A percentile compares a stretch with the other conserved stretches of the same genome.
phyloP scores from a whole-genome alignment of 306 rosid species.

The Quercus ilex region DNA sequence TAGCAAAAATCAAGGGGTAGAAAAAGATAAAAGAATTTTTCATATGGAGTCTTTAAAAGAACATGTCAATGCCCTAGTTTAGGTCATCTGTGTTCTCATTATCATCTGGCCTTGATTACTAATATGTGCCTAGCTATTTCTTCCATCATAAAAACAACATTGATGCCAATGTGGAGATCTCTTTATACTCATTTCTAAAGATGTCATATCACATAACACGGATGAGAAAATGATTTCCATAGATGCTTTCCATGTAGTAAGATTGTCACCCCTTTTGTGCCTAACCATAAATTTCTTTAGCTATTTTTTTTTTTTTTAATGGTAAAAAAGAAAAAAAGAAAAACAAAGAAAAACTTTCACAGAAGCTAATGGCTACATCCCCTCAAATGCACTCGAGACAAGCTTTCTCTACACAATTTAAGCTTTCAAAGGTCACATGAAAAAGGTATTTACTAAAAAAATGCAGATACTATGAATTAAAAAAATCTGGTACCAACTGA shows the following conservation, averaged over 20 bases:
- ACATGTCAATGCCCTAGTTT: not conserved
- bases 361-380: not conserved
- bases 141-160: not conserved
- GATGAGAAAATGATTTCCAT: not conserved
- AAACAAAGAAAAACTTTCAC: not conserved
- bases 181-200: not conserved
- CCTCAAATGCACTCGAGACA: not conserved
- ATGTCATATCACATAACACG: not conserved
- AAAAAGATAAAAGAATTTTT: conserved; percentile 4
- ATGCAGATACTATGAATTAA: not conserved
- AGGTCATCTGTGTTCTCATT: not conserved
- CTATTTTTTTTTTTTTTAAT: too few species aligned
- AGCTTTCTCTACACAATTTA: not conserved
- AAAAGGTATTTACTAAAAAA: not conserved
- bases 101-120: not conserved
- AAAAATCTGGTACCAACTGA: not conserved
- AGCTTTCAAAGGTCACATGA: not conserved
- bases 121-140: not conserved
- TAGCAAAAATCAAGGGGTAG: conserved; percentile 14
- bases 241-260: not conserved
- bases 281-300: not conserved
- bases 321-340: not conserved
- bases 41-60: not conserved
- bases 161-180: not conserved
- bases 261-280: not conserved